Conservation (phyloP, 257 asterid genomes). For the Salvia splendens region DNA sequence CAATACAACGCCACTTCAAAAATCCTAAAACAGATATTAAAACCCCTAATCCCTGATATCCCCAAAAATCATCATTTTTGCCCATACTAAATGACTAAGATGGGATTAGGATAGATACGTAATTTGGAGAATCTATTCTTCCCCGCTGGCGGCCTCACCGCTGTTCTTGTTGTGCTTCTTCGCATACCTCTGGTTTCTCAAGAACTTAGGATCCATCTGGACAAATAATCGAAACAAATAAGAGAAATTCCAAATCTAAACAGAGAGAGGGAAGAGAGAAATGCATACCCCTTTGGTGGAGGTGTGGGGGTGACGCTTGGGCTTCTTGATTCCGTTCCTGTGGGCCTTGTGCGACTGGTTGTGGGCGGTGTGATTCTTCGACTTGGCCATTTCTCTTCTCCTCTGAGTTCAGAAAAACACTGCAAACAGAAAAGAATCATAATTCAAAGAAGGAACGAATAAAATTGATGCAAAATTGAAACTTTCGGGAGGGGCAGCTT, state of each 20-base stretch:
- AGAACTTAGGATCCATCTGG: constrained; percentile 88
- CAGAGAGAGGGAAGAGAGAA: background rate
- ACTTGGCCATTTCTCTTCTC: constrained; percentile 62
- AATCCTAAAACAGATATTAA: background rate
- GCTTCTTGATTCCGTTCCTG: constrained; percentile 88
- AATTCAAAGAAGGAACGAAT: too few species aligned
- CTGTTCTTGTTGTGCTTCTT: constrained; percentile 79
- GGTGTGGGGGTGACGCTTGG: constrained; percentile 63
- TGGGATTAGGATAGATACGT: constrained; percentile 13
- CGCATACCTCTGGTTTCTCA: constrained; percentile 96
- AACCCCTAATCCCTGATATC: background rate
- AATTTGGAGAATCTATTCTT: constrained; percentile 38
- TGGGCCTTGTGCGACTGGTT: constrained; percentile 89
- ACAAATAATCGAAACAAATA: background rate
- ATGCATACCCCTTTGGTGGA: constrained; percentile 77
- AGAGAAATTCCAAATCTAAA: background rate
- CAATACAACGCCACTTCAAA: constrained; percentile 27
- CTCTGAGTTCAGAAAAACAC: too few species aligned
- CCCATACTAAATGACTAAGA: background rate
- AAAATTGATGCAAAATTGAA: too few species aligned
- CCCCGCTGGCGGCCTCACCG: constrained; percentile 45
- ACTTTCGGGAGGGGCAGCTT: too few species aligned
- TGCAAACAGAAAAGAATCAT: too few species aligned
- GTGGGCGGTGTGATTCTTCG: constrained; percentile 93
- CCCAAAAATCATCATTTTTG: background rate